Evolutionary conservation across 306 rosid species (phyloP), one percentile per base, ranked within the genome.

Genomic region (Cicer yamashitae): DNA sequence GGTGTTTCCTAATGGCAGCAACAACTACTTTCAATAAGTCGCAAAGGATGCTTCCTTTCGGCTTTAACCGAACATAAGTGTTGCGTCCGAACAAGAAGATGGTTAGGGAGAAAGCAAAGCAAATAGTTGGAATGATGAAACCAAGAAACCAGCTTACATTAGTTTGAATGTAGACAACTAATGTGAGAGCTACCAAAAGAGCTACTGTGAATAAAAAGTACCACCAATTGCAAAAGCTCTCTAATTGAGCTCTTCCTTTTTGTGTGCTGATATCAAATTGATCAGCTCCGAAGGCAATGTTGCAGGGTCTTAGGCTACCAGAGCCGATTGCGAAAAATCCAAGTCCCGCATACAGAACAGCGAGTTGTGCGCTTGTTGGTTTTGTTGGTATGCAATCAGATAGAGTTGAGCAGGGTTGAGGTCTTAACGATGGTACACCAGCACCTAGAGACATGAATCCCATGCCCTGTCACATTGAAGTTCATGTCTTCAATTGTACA

Each of bases 201-300:
- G 89, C 82, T 1, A 54, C 2, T 13, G 89, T 79, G 84, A 83
- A 91, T 57, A 85, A 22, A 25, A 91, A 72, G 76, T 83, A 89
- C 90, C 89, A 87, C 94, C 90, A 89, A 69, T 86, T 87, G 70
- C 76, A 82, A 79, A 89, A 91, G 82, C 92, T 87, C 70, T 88
- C 89, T 6, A 89, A 82, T 48, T 86, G 88, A 8, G 82, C 66
- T 69, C 75, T 18, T 15, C 94, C 94, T 70, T 84, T 82, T 67
- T 82, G 81, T 0, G 89, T 86, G 7, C 67, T 77, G 43, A 72
- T 75, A 53, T 89, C 87, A 14, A 91, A 88, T n/a, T 89, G 92
- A 60, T 91, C 87, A 5, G 91, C 91, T 17, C 97, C 97, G 25
- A 89, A 91, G 82, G 94, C 83, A 80, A 91, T 86, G 80, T 89